Percentiles rank a stretch among this genome's conserved stretches.
phyloP scores from a whole-genome alignment of 164 flowering plant species.

The Kalanchoe fedtschenkoi region DNA sequence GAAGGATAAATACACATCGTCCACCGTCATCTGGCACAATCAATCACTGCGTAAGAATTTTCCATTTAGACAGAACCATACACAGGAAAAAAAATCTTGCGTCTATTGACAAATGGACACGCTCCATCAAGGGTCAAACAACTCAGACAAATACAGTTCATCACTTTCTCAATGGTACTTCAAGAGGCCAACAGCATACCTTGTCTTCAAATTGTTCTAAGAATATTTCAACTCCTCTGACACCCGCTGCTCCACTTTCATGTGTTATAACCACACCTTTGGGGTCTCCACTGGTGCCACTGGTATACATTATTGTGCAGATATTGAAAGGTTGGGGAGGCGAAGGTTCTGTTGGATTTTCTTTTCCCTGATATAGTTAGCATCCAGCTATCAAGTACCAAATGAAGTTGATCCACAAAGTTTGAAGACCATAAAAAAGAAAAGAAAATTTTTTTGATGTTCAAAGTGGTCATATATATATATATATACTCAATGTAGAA shows the following conservation, averaged over 20 bases:
- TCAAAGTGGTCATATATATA: too few species aligned
- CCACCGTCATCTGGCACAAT: constrained; percentile 65
- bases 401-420: not conserved
- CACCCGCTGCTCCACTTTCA: constrained; percentile 39
- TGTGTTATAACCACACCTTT: constrained; percentile 91
- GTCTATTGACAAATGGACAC: not conserved
- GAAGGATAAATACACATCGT: constrained; percentile 89
- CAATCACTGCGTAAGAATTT: not conserved
- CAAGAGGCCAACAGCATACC: constrained; percentile 22
- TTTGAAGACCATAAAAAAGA: constrained; percentile 2
- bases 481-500: too few species aligned
- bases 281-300: constrained; percentile 96
- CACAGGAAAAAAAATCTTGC: not conserved
- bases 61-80: not conserved
- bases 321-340: constrained; percentile 51
- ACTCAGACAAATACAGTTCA: not conserved
- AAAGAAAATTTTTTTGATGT: not conserved
- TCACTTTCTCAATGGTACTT: not conserved
- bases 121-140: not conserved
- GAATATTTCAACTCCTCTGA: constrained; percentile 62
- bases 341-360: constrained; percentile 34
- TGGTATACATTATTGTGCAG: constrained; percentile 93
- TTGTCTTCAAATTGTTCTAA: constrained; percentile 91
- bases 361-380: constrained; percentile 57
- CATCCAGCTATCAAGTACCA: not conserved